Base-by-base conservation (phyloP, 331 rosid genomes). In the Ulmus americana region DNA sequence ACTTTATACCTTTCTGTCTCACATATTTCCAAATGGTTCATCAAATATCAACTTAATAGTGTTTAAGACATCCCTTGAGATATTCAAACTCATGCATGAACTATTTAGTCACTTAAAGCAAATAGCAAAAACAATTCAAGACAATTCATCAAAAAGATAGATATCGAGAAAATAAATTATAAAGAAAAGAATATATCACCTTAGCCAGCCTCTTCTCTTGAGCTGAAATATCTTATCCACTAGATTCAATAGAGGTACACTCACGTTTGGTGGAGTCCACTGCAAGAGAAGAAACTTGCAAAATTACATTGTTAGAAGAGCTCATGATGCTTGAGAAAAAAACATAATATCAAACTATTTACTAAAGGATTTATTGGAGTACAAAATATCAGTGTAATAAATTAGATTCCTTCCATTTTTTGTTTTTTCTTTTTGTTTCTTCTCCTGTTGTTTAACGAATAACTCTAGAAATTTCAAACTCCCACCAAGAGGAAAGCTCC, bases 181-280 rank as follows among this genome's bases (percentile, higher is more conserved):
- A 49, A 69, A 43, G 67, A 48, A 28, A 66, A 71, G 74, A 69
- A 65, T 62, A 55, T 39, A 64, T 63, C 70, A 94, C 99, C 99
- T 94, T 77, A 94, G 78, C 99, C 99, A 94, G 73, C 99, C 99
- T 85, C 97, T 90, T 81, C 88, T 85, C 75, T 94, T 90, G 1
- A 94, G 97, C 82, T 94, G 97, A 82, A 94, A 94, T 65, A 94
- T 76, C 70, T 90, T 94, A 84, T 94, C 99, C 70, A 94, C 99
- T 79, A 94, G 82, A 76, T 90, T 85, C 85, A 94, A 78, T 62
- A 94, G 60, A 68, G 99, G 99, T 60, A 94, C 97, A 43, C 90
- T 90, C 41, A 94, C 95, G 61, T 94, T 94, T 41, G 99, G 76
- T 12, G 99, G 99, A 66, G 83, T 63, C 99, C 99, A 94, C 99